Evolutionary conservation across 176 grass and related monocot genomes (phyloP).

Genomic region (Elaeis guineensis): DNA sequence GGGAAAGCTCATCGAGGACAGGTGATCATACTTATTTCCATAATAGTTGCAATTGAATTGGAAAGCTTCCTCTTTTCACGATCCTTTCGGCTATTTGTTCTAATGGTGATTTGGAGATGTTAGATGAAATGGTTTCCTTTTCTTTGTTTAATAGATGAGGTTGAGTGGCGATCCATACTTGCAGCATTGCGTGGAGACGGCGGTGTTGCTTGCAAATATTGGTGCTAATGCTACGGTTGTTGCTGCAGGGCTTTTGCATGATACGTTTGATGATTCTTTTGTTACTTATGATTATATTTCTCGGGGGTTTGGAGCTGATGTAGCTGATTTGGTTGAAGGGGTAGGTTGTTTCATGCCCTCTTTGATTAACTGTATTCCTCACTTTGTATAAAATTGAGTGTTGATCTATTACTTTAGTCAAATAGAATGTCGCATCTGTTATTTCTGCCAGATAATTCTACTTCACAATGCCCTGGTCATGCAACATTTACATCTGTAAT

Average conservation of each 20-base stretch:
- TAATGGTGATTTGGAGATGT: no score
- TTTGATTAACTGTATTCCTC: no score
- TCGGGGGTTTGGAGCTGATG: constrained; percentile 11
- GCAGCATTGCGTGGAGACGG: constrained; percentile 27
- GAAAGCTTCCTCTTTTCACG: no score
- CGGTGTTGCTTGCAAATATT: constrained; percentile 23
- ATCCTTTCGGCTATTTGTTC: no score
- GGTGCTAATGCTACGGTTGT: constrained; percentile 23
- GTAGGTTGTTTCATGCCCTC: not conserved
- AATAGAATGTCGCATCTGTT: no score
- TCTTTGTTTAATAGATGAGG: constrained; percentile 9
- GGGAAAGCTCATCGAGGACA: constrained; percentile 59
- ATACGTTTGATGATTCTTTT: constrained; percentile 27
- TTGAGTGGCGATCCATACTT: constrained; percentile 25
- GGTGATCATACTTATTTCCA: constrained; percentile 13
- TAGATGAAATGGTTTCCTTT: no score
- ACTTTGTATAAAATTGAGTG: no score
- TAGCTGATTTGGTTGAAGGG: constrained; percentile 24
- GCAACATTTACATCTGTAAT: no score
- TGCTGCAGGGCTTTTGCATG: constrained; percentile 26
- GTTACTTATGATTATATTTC: constrained; percentile 15
- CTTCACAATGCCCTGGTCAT: no score
- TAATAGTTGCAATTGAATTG: no score
- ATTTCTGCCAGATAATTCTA: no score
- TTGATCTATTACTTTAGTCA: no score